phyloP scores from a whole-genome alignment of 2,329 filamentous ascomycete species.

The Ophiognomonia clavigignenti-juglandacearum region DNA sequence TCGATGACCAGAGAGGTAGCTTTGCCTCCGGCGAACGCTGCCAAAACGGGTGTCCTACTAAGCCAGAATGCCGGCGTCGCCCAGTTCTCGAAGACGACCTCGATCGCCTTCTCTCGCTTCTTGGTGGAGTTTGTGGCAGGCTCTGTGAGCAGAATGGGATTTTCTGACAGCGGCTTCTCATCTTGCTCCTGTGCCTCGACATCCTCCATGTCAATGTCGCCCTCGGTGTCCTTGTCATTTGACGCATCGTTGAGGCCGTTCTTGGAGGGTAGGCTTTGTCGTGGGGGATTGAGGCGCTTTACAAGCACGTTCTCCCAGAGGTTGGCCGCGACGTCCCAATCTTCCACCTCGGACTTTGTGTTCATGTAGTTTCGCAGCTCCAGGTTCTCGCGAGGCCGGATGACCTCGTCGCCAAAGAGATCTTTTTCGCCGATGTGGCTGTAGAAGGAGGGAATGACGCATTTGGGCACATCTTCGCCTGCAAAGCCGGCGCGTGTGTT shows the following conservation, averaged over 20 bases:
- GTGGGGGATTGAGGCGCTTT: constrained; percentile 76
- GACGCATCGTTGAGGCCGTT: constrained; percentile 73
- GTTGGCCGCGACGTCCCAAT: constrained; percentile 88
- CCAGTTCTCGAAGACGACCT: constrained; percentile 97
- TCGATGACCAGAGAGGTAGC: constrained; percentile 90
- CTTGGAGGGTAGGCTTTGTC: constrained; percentile 62
- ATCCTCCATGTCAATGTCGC: constrained; percentile 55
- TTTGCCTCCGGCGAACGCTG: constrained; percentile 89
- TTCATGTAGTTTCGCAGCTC: constrained; percentile 92
- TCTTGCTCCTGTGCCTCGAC: constrained; percentile 47
- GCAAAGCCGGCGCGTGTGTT: constrained; percentile 92
- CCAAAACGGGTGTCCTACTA: constrained; percentile 80
- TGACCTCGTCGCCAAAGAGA: constrained; percentile 86
- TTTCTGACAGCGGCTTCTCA: constrained; percentile 79
- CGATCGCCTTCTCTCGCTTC: constrained; percentile 87
- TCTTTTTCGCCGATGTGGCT: constrained; percentile 54
- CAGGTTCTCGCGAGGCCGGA: constrained; percentile 69
- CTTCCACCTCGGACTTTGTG: constrained; percentile 83
- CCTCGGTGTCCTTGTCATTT: constrained; percentile 54
- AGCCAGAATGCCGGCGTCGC: constrained; percentile 93
- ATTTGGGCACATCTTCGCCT: constrained; percentile 95
- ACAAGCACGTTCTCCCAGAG: constrained; percentile 93
- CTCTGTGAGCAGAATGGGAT: constrained; percentile 89
- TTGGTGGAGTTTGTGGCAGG: constrained; percentile 88
- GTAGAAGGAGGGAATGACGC: constrained; percentile 87